Base-by-base conservation (phyloP, 805 yeast species). In the Candida patagonica region DNA sequence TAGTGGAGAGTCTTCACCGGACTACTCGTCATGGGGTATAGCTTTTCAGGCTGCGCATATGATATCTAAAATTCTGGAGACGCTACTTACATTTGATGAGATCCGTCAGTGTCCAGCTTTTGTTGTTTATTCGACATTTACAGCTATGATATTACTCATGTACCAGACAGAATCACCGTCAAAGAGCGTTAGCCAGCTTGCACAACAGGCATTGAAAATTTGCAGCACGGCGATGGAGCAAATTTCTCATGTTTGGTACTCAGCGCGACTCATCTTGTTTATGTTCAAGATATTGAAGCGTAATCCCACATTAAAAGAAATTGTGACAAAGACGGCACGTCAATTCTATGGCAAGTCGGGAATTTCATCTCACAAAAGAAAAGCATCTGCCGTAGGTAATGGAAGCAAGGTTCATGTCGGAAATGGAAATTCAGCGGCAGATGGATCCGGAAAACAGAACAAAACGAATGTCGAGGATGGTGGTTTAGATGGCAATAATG, bases 31-130 rank as follows among this genome's bases (percentile, higher is more conserved):
- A n/a, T 76, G 84, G 80, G 84, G 87, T 7, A 79, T 81, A 42
- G 81, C 86, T 2, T 81, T 80, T 65, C 85, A 80, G 57, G 83
- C 88, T 1, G 86, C 92, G 1, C 74, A 83, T 51, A 76, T 80
- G 75, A 76, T 82, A 46, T 71, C 82, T 4, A 66, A 73, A 31
- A 76, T 83, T 40, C 68, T 75, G 22, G 76, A 76, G 36, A 76
- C 73, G 42, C 49, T 82, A 42, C 49, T 67, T 29, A 71, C 68
- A 32, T 65, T 68, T 30, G 66, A 68, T 40, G 73, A 73, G 48
- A 54, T 78, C 40, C 61, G 59, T 40, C 68, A 65, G 47, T 69
- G 74, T 43, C 80, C 84, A 9, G 74, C 78, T n/a, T 64, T 71
- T 56, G 69, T 67, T 49, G 77, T 74, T 24, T 77, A 75, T 52